A percentile compares a stretch with the other conserved stretches of the same genome.
These are phyloP conservation scores for Conticribra guillardii DNA, from an alignment of 108 stramenopile species.

Conservation along the genomic window DNA sequence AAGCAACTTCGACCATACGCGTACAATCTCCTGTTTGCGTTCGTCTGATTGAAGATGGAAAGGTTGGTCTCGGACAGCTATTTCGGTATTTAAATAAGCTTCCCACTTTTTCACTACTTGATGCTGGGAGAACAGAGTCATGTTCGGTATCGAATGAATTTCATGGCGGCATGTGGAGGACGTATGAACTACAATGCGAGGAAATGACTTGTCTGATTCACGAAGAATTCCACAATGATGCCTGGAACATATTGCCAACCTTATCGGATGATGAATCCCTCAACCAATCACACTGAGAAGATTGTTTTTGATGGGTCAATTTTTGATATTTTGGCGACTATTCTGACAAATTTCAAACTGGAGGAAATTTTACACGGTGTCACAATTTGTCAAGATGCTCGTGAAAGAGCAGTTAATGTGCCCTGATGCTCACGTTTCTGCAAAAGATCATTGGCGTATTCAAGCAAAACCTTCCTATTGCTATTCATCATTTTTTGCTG, in stretches of 20 bases:
- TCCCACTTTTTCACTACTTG: slow-evolving; percentile 70
- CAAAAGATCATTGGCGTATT: neutral
- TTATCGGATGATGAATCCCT: neutral
- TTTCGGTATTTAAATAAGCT: slow-evolving; percentile 79
- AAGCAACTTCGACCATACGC: slow-evolving; percentile 65
- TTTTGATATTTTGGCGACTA: too few species aligned
- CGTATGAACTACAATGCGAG: slow-evolving; percentile 50
- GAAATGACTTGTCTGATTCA: slow-evolving; percentile 62
- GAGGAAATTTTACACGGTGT: too few species aligned
- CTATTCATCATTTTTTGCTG: neutral
- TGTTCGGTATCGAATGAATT: neutral
- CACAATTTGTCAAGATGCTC: neutral
- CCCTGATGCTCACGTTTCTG: neutral
- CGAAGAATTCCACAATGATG: slow-evolving; percentile 60
- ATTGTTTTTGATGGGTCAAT: too few species aligned
- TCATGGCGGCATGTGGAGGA: slow-evolving; percentile 55
- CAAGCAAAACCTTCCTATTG: neutral
- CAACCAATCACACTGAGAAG: slow-evolving; percentile 1
- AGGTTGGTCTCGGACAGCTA: slow-evolving; percentile 79
- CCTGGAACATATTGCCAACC: slow-evolving; percentile 49
- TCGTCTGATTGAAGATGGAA: slow-evolving; percentile 67
- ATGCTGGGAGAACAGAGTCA: slow-evolving; percentile 56
- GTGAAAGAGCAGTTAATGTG: neutral
- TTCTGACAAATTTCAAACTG: too few species aligned
- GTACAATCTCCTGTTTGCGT: slow-evolving; percentile 57